Evolutionary conservation across 305 asterid species (phyloP).

Genomic region (Nicotiana rustica): DNA sequence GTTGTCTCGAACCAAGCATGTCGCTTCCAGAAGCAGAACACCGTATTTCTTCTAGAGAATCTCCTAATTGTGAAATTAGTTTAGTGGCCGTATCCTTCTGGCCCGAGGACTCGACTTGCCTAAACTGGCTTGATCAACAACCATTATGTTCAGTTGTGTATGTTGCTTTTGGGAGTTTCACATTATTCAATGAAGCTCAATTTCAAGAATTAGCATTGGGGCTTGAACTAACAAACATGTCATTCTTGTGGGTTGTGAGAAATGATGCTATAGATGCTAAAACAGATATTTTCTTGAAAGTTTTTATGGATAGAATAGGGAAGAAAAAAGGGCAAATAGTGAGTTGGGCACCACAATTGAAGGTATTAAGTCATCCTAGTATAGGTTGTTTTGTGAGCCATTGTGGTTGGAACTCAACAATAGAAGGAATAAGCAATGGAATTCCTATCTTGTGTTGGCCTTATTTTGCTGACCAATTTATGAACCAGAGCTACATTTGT

Average conservation of each 20-base stretch:
- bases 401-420: slow-evolving; percentile 56
- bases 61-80: slow-evolving; percentile 22
- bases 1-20: slow-evolving; percentile 33
- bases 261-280: slow-evolving; percentile 37
- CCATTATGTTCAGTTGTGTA: slow-evolving; percentile 55
- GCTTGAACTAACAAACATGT: slow-evolving; percentile 56
- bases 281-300: slow-evolving; percentile 40
- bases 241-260: slow-evolving; percentile 78
- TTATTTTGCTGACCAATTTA: slow-evolving; percentile 41
- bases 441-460: slow-evolving; percentile 43
- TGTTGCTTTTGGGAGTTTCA: slow-evolving; percentile 72
- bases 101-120: slow-evolving; percentile 59
- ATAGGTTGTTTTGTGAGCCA: slow-evolving; percentile 49
- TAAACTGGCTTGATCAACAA: slow-evolving; percentile 72
- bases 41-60: neutral
- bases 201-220: slow-evolving; percentile 67
- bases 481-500: slow-evolving; percentile 38
- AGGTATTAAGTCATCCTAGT: slow-evolving; percentile 49
- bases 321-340: slow-evolving; percentile 36
- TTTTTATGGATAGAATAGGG: slow-evolving; percentile 8
- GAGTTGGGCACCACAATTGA: slow-evolving; percentile 50
- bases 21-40: neutral
- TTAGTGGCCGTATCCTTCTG: slow-evolving; percentile 59
- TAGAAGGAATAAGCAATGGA: slow-evolving; percentile 38
- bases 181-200: slow-evolving; percentile 50